Conservation (phyloP, 2,329 filamentous ascomycete species). For the Xylaria sp. region DNA sequence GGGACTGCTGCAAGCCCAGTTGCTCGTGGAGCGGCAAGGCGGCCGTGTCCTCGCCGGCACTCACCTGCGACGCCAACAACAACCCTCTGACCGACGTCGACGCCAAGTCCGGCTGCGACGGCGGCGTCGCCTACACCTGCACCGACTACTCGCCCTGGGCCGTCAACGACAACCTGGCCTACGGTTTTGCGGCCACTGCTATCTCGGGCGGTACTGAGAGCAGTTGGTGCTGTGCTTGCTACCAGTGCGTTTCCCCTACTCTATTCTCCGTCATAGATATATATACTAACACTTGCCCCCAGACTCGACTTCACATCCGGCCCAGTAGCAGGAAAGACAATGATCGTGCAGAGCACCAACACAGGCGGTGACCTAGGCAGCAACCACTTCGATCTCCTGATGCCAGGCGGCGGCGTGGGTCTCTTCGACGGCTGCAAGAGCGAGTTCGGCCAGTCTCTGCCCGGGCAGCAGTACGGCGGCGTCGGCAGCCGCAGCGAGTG, state of each 20-base stretch:
- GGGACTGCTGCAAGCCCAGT: slow-evolving; percentile 68
- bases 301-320: slow-evolving; percentile 51
- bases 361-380: slow-evolving; percentile 61
- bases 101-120: slow-evolving; percentile 59
- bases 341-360: slow-evolving; percentile 68
- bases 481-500: slow-evolving; percentile 55
- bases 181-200: slow-evolving; percentile 64
- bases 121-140: slow-evolving; percentile 62
- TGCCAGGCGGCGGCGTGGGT: slow-evolving; percentile 61
- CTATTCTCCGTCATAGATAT: neutral
- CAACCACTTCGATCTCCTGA: slow-evolving; percentile 64
- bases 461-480: slow-evolving; percentile 59
- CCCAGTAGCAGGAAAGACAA: slow-evolving; percentile 61
- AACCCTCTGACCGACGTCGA: slow-evolving; percentile 55
- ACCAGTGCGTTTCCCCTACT: slow-evolving; percentile 51
- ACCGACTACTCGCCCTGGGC: slow-evolving; percentile 63
- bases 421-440: slow-evolving; percentile 57
- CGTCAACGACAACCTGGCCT: slow-evolving; percentile 60
- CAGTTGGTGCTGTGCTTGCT: slow-evolving; percentile 66
- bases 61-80: slow-evolving; percentile 58
- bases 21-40: slow-evolving; percentile 63
- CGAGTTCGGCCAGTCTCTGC: slow-evolving; percentile 53
- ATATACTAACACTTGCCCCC: neutral
- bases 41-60: slow-evolving; percentile 53
- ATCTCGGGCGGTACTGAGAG: slow-evolving; percentile 58